Conservation (phyloP, 805 yeast genomes). For the Metschnikowia corniflorae region DNA sequence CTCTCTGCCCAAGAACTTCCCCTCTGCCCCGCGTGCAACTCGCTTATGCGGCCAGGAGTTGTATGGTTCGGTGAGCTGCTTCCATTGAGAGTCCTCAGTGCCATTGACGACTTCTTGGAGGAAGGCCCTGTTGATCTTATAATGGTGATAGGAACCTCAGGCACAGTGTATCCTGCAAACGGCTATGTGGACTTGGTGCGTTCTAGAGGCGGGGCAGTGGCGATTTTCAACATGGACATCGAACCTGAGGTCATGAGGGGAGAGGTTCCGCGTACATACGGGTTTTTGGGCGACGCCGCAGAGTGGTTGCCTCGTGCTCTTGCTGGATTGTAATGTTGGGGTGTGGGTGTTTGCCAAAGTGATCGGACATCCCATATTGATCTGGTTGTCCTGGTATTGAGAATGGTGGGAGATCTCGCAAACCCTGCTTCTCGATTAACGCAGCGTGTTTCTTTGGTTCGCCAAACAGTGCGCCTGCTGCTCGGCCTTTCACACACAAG, state of each 20-base stretch:
- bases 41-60: conserved; percentile 77
- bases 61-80: conserved; percentile 94
- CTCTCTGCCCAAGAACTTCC: conserved; percentile 58
- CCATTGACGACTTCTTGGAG: conserved; percentile 68
- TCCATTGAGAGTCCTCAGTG: conserved; percentile 58
- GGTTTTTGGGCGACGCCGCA: conserved; percentile 78
- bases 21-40: conserved; percentile 69
- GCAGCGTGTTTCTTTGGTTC: background rate
- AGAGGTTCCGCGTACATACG: conserved; percentile 52
- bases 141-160: conserved; percentile 81
- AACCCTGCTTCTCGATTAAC: too few relatives aligned
- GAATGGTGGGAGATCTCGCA: too few relatives aligned
- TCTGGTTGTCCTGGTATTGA: too few relatives aligned
- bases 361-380: too few relatives aligned
- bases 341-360: too few relatives aligned
- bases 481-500: too few relatives aligned
- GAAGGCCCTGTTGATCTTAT: conserved; percentile 60
- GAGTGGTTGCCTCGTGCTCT: conserved; percentile 64
- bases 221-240: conserved; percentile 74
- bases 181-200: conserved; percentile 79
- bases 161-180: conserved; percentile 88
- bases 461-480: too few relatives aligned
- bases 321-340: too few relatives aligned
- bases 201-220: conserved; percentile 74
- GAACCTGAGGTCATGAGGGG: conserved; percentile 43